phyloP scores from a whole-genome alignment of 495 filamentous ascomycete species.

The Aspergillus heteromorphus region DNA sequence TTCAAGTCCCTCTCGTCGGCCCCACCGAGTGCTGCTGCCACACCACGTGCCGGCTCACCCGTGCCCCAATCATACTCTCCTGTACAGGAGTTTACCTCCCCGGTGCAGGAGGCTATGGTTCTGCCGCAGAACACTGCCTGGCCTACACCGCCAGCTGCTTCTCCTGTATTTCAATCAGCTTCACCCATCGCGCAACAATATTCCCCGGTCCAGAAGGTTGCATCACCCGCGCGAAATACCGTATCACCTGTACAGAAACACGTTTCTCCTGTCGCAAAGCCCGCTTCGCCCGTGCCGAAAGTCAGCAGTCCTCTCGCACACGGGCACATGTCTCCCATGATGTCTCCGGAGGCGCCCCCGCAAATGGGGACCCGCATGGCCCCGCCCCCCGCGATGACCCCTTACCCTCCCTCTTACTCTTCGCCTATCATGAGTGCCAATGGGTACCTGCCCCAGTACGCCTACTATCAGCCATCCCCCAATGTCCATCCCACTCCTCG shows the following conservation, averaged over 20 bases:
- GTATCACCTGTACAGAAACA: slow-evolving; percentile 18
- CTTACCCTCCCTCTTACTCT: slow-evolving; percentile 28
- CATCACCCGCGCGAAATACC: slow-evolving; percentile 13
- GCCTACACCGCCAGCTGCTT: slow-evolving; percentile 13
- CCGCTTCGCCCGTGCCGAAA: slow-evolving; percentile 33
- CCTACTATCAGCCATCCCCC: slow-evolving; percentile 21
- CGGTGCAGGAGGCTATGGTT: slow-evolving; percentile 5
- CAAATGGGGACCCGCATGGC: slow-evolving; percentile 18
- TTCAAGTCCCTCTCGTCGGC: slow-evolving; percentile 13
- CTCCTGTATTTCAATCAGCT: slow-evolving; percentile 14
- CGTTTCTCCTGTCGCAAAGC: slow-evolving; percentile 20
- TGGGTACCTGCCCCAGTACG: slow-evolving; percentile 33
- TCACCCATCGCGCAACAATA: slow-evolving; percentile 10
- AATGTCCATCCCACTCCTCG: slow-evolving; percentile 26
- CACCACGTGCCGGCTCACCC: slow-evolving; percentile 13
- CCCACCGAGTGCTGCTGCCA: slow-evolving; percentile 14
- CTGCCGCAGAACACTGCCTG: slow-evolving; percentile 9
- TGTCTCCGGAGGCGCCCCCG: slow-evolving; percentile 29
- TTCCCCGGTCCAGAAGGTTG: slow-evolving; percentile 17
- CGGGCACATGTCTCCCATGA: slow-evolving; percentile 33
- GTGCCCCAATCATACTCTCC: slow-evolving; percentile 4
- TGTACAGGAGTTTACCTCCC: slow-evolving; percentile 4
- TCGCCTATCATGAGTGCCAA: slow-evolving; percentile 36
- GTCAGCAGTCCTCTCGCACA: slow-evolving; percentile 36
- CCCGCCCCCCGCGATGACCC: slow-evolving; percentile 22